These are phyloP conservation scores for Gossypium laxum DNA, from an alignment of 441 rosid species.

Conservation along the genomic window DNA sequence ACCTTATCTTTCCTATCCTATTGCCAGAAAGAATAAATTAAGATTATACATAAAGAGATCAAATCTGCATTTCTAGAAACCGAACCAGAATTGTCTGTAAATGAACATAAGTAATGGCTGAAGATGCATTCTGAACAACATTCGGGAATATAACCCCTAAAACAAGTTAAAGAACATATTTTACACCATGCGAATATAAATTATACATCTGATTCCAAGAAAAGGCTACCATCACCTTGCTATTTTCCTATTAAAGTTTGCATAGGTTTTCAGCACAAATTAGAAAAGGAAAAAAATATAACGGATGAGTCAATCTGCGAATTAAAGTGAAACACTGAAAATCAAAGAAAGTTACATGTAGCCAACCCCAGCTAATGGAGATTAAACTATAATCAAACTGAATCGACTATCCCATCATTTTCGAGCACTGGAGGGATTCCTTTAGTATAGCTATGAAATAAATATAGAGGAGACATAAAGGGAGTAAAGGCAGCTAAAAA, in stretches of 20 bases:
- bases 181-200: neutral
- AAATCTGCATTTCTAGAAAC: neutral
- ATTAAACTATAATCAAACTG: neutral
- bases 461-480: neutral
- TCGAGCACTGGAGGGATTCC: neutral
- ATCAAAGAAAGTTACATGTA: neutral
- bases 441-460: neutral
- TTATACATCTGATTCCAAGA: neutral
- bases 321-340: neutral
- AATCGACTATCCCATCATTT: neutral
- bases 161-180: neutral
- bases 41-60: neutral
- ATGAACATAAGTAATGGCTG: neutral
- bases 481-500: conserved; percentile 14
- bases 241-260: neutral
- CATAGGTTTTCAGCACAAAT: neutral
- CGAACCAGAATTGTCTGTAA: neutral
- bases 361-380: neutral
- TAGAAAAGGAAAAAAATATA: neutral
- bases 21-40: conserved; percentile 19
- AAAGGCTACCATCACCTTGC: neutral
- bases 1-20: conserved; percentile 81
- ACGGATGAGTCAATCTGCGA: neutral
- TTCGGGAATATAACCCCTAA: neutral
- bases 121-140: neutral